Base-by-base conservation (phyloP, 2,329 filamentous ascomycete genomes). In the Trichoderma atroviride region DNA sequence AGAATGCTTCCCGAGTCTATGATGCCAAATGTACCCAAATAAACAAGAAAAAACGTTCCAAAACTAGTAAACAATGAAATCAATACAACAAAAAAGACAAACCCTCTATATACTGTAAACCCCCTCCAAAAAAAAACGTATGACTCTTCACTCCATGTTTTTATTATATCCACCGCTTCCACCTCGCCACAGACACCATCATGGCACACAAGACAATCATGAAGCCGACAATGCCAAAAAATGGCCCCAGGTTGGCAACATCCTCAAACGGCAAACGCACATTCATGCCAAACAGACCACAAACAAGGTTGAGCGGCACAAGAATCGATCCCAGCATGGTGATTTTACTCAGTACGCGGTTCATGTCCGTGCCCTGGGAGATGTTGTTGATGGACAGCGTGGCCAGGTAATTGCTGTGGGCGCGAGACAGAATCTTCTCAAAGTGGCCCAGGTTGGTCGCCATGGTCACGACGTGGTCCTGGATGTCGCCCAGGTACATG, bases 381-480 rank as follows among this genome's bases (percentile, higher is more conserved):
- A 97, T 92, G 80, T 92, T 95, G 79, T 96, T 93, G 75, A 98
- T 94, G 50, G 92, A 95, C 71, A 98, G 88, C 78, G 97, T 96
- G 1, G 96, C 95, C 47, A 99, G 87, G 78, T 99, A 98, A 80
- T 98, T 99, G 83, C 92, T 93, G 83, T 99, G 96, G 2, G 92
- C 92, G 27, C 96, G 91, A 33, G 92, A 94, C 61, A 99, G 87
- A 87, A 99, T 97, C 85, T 98, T 98, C 80, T 99, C 96, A 74
- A 97, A 97, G 79, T 99, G 96, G 0, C 89, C 89, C 75, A 99
- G 81, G 80, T 97, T 99, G 74, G 92, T 96, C 87, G 97, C 97
- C 95, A 98, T 98, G 57, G 96, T 99, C 70, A 99, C 93, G 65
- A 99, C 95, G 86, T 99, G 96, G 81, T 99, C 96, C 81, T 99